These are phyloP conservation scores for Ceratocystiopsis sp. DNA, from an alignment of 2,329 filamentous ascomycete genomes.

Conservation along the genomic window DNA sequence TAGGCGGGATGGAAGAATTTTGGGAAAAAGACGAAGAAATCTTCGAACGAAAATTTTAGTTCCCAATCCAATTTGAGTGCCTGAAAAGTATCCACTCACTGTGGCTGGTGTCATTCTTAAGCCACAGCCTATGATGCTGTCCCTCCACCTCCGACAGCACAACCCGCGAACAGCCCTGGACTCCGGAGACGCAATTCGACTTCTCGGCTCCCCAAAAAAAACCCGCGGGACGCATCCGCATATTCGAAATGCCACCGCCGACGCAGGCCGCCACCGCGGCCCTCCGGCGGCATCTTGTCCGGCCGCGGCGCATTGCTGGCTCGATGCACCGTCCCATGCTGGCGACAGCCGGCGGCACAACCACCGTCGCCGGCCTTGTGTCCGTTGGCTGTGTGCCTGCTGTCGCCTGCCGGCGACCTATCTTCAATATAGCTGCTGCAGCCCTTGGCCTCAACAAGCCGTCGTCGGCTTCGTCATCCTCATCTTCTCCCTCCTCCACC, in stretches of 20 bases:
- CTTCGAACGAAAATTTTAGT: not conserved
- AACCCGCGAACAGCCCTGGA: too few relatives aligned
- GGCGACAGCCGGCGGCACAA: not conserved
- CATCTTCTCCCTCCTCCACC: constrained; percentile 22
- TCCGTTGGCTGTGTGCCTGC: not conserved
- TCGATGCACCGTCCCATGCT: too few relatives aligned
- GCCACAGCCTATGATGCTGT: not conserved
- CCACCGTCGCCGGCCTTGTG: not conserved
- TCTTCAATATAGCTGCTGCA: constrained; percentile 14
- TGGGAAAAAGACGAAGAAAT: not conserved
- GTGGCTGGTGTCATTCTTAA: not conserved
- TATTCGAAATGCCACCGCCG: too few relatives aligned
- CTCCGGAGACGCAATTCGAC: too few relatives aligned
- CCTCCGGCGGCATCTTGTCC: too few relatives aligned
- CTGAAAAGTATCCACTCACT: not conserved
- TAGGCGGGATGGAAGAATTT: not conserved
- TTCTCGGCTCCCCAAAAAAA: too few relatives aligned
- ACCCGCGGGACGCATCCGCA: too few relatives aligned
- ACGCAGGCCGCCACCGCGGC: too few relatives aligned
- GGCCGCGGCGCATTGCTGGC: too few relatives aligned
- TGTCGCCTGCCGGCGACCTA: constrained; percentile 9
- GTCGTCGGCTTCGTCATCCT: constrained; percentile 43
- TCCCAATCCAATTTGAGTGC: too few relatives aligned
- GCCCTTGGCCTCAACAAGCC: constrained; percentile 3
- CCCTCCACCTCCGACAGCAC: too few relatives aligned